Evolutionary conservation across 2,329 filamentous ascomycete genomes (phyloP).

Genomic region (Scytalidium sp.): DNA sequence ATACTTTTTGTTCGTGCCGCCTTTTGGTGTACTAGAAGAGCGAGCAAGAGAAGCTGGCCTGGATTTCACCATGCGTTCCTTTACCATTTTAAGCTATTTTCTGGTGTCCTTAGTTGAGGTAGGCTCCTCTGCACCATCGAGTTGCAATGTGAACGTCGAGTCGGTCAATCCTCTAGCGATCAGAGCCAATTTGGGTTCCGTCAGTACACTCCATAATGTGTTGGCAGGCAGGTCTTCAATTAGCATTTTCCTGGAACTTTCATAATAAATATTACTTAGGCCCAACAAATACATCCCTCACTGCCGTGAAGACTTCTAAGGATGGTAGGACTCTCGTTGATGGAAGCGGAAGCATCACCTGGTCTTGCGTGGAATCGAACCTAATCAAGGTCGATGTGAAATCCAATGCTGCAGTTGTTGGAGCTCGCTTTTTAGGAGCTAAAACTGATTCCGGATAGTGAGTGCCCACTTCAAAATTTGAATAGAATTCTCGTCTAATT

Average conservation of each 20-base stretch:
- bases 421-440: constrained; percentile 8
- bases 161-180: background rate
- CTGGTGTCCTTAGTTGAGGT: background rate
- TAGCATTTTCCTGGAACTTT: background rate
- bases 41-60: background rate
- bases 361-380: background rate
- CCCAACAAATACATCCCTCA: background rate
- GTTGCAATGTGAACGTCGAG: background rate
- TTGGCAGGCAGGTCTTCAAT: background rate
- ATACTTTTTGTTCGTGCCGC: background rate
- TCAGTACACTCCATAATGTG: background rate
- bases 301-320: background rate
- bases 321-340: background rate
- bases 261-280: background rate
- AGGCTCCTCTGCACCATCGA: background rate
- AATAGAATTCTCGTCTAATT: constrained; percentile 10
- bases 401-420: constrained; percentile 6
- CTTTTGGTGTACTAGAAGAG: too few species aligned
- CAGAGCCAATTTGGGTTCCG: background rate
- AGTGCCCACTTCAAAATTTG: constrained; percentile 5
- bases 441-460: constrained; percentile 3
- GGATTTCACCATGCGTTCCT: background rate
- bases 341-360: background rate
- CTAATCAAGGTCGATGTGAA: constrained; percentile 13
- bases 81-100: background rate